Evolutionary conservation across 1,284 basidiomycete species (phyloP).

Genomic region (Trametes sp.): DNA sequence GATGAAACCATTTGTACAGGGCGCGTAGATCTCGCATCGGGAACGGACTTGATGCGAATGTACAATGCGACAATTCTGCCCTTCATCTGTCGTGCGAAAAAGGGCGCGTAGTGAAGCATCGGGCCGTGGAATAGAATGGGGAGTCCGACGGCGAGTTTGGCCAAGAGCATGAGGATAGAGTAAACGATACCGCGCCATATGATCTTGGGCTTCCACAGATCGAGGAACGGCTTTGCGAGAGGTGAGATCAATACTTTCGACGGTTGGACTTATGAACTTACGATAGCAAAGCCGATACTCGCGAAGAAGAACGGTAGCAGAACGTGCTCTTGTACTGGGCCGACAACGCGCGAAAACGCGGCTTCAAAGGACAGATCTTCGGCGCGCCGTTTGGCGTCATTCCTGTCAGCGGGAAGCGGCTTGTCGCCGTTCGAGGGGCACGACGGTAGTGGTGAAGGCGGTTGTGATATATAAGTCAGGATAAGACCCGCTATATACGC

Average conservation of each 20-base stretch:
- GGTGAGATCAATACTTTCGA: not conserved
- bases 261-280: constrained; percentile 19
- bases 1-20: too few relatives aligned
- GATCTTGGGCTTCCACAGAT: constrained; percentile 51
- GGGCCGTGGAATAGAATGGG: constrained; percentile 32
- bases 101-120: not conserved
- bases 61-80: not conserved
- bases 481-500: constrained; percentile 40
- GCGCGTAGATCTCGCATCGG: too few relatives aligned
- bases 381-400: not conserved
- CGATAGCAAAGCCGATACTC: constrained; percentile 59
- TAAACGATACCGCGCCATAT: constrained; percentile 61
- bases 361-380: constrained; percentile 34
- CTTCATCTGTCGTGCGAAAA: not conserved
- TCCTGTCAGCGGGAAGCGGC: not conserved
- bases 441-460: not conserved
- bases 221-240: constrained; percentile 54
- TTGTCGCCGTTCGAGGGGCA: not conserved
- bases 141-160: constrained; percentile 46
- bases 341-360: constrained; percentile 43
- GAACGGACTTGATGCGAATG: too few relatives aligned
- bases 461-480: constrained; percentile 35
- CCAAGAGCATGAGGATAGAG: constrained; percentile 55
- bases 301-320: constrained; percentile 62
- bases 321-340: constrained; percentile 45